Conservation (phyloP, 108 stramenopile genomes). For the Pseudonitzschia delicatissima region DNA sequence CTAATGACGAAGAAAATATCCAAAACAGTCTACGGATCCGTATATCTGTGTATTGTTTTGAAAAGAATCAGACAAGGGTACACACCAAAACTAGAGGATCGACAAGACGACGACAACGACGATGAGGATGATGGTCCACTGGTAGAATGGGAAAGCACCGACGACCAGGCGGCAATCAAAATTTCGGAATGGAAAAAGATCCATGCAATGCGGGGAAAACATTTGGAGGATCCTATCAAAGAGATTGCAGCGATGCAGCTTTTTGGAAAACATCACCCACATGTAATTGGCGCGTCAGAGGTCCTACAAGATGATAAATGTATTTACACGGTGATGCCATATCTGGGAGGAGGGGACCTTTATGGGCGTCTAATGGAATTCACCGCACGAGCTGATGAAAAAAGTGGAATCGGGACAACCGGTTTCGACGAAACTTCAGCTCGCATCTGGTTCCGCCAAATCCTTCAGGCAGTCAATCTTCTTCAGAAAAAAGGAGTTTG, state of each 20-base stretch:
- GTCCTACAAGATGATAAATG: constrained; percentile 82
- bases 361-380: constrained; percentile 41
- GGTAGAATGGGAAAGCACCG: constrained; percentile 74
- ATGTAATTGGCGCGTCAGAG: constrained; percentile 74
- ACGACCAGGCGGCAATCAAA: constrained; percentile 69
- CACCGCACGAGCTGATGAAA: neutral
- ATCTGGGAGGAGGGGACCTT: constrained; percentile 81
- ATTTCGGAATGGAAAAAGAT: constrained; percentile 63
- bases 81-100: constrained; percentile 33
- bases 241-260: constrained; percentile 89
- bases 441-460: constrained; percentile 64
- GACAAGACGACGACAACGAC: constrained; percentile 48
- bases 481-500: constrained; percentile 67
- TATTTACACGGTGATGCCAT: constrained; percentile 83
- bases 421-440: constrained; percentile 48
- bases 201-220: constrained; percentile 50
- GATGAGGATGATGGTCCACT: constrained; percentile 22
- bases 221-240: constrained; percentile 84
- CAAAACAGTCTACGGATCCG: constrained; percentile 64
- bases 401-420: neutral
- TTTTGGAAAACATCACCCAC: constrained; percentile 69
- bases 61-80: constrained; percentile 12
- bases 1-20: constrained; percentile 37
- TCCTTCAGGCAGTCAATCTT: constrained; percentile 65
- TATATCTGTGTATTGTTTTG: constrained; percentile 64